A percentile compares a stretch with the other conserved stretches of the same genome.
phyloP scores from a whole-genome alignment of 345 rosid genomes.

The Theobroma cacao region DNA sequence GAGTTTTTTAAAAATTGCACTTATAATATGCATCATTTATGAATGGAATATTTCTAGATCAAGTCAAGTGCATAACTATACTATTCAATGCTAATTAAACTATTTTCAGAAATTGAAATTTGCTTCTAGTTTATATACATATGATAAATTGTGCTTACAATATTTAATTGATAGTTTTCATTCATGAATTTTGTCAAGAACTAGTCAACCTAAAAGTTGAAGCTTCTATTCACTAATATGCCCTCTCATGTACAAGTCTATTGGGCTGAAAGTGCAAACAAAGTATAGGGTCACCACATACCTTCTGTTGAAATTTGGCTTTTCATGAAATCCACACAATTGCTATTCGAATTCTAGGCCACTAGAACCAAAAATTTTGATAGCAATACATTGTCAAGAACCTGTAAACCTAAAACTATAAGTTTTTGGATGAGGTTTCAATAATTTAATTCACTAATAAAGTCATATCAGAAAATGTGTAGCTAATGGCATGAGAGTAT shows the following conservation, averaged over 20 bases:
- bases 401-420: neutral
- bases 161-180: neutral
- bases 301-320: neutral
- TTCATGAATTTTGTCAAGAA: neutral
- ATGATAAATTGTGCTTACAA: too few relatives aligned
- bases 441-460: neutral
- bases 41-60: neutral
- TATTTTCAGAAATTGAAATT: neutral
- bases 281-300: neutral
- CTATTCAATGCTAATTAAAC: neutral
- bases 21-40: neutral
- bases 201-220: neutral
- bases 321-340: too few relatives aligned
- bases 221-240: neutral
- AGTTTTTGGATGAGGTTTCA: neutral
- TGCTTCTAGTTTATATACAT: neutral
- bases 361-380: neutral
- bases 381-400: neutral
- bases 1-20: neutral
- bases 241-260: neutral
- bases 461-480: neutral
- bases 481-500: neutral
- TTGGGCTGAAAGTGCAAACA: neutral
- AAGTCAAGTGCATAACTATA: neutral
- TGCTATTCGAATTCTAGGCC: neutral